phyloP scores from a whole-genome alignment of 2,329 filamentous ascomycete genomes.

The Diplocarpon mali region DNA sequence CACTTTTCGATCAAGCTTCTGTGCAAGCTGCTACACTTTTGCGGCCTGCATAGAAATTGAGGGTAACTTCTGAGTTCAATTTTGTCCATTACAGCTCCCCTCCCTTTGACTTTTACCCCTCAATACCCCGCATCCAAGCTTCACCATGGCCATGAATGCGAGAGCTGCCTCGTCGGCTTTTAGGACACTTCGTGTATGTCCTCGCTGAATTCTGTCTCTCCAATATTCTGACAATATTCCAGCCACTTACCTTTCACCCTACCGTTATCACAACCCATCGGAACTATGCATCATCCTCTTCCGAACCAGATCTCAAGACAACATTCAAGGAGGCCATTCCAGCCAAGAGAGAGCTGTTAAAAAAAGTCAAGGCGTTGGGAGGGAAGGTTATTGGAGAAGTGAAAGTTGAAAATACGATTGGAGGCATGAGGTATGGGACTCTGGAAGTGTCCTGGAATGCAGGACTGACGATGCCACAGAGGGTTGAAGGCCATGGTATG shows the following conservation, averaged over 20 bases:
- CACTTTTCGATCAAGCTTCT: background rate
- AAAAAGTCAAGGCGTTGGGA: constrained; percentile 80
- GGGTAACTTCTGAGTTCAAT: background rate
- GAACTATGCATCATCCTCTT: constrained; percentile 60
- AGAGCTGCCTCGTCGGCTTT: constrained; percentile 51
- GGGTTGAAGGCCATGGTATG: constrained; percentile 97
- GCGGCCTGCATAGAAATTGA: background rate
- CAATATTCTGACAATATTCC: constrained; percentile 4
- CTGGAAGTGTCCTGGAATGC: background rate
- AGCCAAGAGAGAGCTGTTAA: constrained; percentile 83
- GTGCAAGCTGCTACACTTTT: background rate
- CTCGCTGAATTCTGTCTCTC: constrained; percentile 6
- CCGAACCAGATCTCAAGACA: constrained; percentile 82
- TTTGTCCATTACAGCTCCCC: background rate
- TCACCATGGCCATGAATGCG: constrained; percentile 52
- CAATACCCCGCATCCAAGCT: constrained; percentile 17
- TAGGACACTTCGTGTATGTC: constrained; percentile 48
- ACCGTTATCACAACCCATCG: constrained; percentile 31
- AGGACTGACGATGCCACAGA: constrained; percentile 28
- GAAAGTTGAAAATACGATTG: constrained; percentile 87
- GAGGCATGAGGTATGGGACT: constrained; percentile 67
- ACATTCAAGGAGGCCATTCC: constrained; percentile 78
- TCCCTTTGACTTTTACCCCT: constrained; percentile 11
- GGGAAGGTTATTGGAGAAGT: constrained; percentile 81
- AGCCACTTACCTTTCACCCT: constrained; percentile 27